A percentile compares a stretch with the other conserved stretches of the same genome.
Evolutionary conservation across 2,329 filamentous ascomycete species (phyloP).

Genomic region (Arthroderma uncinatum): DNA sequence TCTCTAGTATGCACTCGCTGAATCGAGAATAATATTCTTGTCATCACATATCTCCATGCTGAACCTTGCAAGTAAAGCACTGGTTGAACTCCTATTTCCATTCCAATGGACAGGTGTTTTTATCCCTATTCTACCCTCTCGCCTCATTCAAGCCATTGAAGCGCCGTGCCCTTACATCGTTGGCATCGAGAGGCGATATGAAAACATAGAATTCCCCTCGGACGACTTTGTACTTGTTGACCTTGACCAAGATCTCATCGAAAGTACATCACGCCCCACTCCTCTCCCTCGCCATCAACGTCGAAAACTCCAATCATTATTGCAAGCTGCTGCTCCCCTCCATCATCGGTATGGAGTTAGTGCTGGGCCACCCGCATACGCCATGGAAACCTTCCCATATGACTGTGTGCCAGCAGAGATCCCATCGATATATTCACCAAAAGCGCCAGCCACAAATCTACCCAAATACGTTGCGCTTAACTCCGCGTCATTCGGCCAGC

Average conservation of each 20-base stretch:
- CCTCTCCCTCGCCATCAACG: slow-evolving; percentile 78
- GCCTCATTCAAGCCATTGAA: slow-evolving; percentile 79
- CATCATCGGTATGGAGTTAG: slow-evolving; percentile 79
- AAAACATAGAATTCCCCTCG: slow-evolving; percentile 56
- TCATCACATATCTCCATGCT: slow-evolving; percentile 96
- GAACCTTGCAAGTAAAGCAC: slow-evolving; percentile 79
- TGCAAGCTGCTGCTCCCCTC: slow-evolving; percentile 84
- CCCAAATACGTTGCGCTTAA: slow-evolving; percentile 82
- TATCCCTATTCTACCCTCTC: slow-evolving; percentile 79
- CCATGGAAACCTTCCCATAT: slow-evolving; percentile 81
- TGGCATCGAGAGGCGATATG: slow-evolving; percentile 81
- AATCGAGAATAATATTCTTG: slow-evolving; percentile 90
- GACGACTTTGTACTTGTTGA: slow-evolving; percentile 95
- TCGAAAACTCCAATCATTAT: slow-evolving; percentile 73
- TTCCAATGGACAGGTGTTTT: slow-evolving; percentile 89
- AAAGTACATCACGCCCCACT: slow-evolving; percentile 67
- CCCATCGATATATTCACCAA: slow-evolving; percentile 63
- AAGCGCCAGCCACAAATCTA: slow-evolving; percentile 58
- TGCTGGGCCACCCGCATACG: slow-evolving; percentile 82
- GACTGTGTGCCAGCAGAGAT: slow-evolving; percentile 86
- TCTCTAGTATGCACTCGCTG: slow-evolving; percentile 62
- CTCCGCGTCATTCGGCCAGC: slow-evolving; percentile 68
- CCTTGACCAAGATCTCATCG: slow-evolving; percentile 79
- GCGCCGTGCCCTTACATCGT: slow-evolving; percentile 96
- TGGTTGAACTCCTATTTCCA: slow-evolving; percentile 76